Percentiles rank a stretch among this genome's conserved stretches.
These are phyloP conservation scores for Aspergillus hancockii DNA, from an alignment of 495 filamentous ascomycete genomes.

Conservation along the genomic window DNA sequence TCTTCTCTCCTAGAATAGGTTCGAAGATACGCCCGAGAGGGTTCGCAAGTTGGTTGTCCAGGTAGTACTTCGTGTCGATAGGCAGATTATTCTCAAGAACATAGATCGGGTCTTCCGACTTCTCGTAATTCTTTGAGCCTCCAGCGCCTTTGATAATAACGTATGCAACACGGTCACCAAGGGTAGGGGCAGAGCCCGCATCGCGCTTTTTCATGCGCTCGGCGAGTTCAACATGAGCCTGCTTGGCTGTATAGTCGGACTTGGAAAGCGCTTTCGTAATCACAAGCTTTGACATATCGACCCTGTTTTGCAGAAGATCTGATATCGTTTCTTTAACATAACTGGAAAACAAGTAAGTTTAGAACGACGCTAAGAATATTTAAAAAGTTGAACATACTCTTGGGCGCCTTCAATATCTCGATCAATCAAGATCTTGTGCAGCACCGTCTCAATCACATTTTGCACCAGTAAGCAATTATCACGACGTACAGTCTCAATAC, in stretches of 20 bases:
- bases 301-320: constrained; percentile 92
- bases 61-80: constrained; percentile 98
- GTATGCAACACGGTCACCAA: constrained; percentile 97
- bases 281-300: constrained; percentile 99
- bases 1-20: constrained; percentile 90
- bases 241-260: constrained; percentile 77
- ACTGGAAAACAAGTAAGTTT: constrained; percentile 45
- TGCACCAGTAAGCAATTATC: constrained; percentile 96
- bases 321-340: constrained; percentile 97
- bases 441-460: constrained; percentile 94
- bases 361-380: not conserved
- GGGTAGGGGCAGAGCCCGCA: constrained; percentile 86
- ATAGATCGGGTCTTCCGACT: constrained; percentile 93
- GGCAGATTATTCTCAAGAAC: constrained; percentile 97
- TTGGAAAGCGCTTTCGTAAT: constrained; percentile 98
- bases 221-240: constrained; percentile 93
- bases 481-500: constrained; percentile 95
- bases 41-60: constrained; percentile 97
- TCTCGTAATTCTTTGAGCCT: constrained; percentile 90
- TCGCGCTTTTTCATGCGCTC: constrained; percentile 96
- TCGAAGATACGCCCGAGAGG: constrained; percentile 95
- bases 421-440: constrained; percentile 95
- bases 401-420: constrained; percentile 84
- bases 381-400: constrained; percentile 63
- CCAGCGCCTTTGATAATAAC: constrained; percentile 93